phyloP scores from a whole-genome alignment of 139 green algal species.

The Coelastrella sp. region DNA sequence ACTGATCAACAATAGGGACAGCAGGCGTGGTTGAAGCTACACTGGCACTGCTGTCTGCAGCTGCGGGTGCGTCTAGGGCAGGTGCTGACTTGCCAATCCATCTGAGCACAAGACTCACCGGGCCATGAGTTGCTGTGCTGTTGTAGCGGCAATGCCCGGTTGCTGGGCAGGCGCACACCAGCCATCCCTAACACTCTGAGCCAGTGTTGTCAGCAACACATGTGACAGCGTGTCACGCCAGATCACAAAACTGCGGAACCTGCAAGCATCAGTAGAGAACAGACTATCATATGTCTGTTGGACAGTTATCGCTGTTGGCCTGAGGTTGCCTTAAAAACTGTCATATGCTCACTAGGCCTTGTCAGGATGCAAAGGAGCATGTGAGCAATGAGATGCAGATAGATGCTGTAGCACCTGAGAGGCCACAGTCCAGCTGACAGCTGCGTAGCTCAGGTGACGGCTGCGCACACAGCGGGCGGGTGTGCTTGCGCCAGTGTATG shows the following conservation, averaged over 20 bases:
- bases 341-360: too few relatives aligned
- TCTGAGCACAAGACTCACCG: background rate
- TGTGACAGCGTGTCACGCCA: conserved; percentile 65
- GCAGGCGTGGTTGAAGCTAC: too few relatives aligned
- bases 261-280: background rate
- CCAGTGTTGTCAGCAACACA: conserved; percentile 58
- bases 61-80: background rate
- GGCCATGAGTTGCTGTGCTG: conserved; percentile 46
- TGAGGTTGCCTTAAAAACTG: too few relatives aligned
- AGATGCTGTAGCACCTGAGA: too few relatives aligned
- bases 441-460: too few relatives aligned
- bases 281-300: too few relatives aligned
- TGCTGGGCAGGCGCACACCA: conserved; percentile 37
- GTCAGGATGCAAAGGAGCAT: too few relatives aligned
- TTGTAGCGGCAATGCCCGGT: background rate
- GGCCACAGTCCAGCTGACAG: too few relatives aligned
- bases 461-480: too few relatives aligned
- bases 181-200: conserved; percentile 53
- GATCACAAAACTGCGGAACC: conserved; percentile 59
- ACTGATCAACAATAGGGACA: background rate
- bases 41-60: background rate
- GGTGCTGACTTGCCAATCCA: background rate
- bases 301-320: too few relatives aligned
- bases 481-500: too few relatives aligned
- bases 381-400: too few relatives aligned